Evolutionary conservation across 441 rosid species (phyloP), one percentile per base, ranked within the genome.

Genomic region (Arabidopsis lyrata): DNA sequence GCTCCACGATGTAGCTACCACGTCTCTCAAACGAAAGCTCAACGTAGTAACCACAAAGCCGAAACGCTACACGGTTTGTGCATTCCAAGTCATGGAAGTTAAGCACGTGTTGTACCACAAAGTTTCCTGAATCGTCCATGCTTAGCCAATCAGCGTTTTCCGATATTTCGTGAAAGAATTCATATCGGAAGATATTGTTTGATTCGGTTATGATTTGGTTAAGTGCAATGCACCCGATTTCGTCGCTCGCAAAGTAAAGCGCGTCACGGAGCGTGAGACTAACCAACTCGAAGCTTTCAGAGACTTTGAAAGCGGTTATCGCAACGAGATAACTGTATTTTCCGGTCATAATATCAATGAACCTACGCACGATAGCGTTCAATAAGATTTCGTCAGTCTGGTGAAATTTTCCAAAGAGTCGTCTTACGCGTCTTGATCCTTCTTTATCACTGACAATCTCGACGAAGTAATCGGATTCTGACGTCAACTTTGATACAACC

Each of bases 61-160:
- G 6, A n/a, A 36, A 11, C 64, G 64, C 44, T 36, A 59, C 24
- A 18, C 0, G 31, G 16, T 35, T 38, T 10, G n/a, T 41, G n/a
- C 6, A 13, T 41, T 13, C n/a, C 44, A 18, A 5, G 64, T 2
- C 10, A 14, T 3, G 31, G 15, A 59, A 39, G 3, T 38, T 36
- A 18, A 55, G 61, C 3, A 35, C 61, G 14, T 55, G 41, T 15
- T 55, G 64, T 38, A 16, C 47, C 11, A 36, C 64, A 39, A 59
- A 59, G 47, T 11, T 35, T 6, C 47, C 47, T 11, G 64, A 59
- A 59, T 35, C 31, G 47, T 59, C 64, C 64, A 59, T 59, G 47
- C 64, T 59, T 16, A 59, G 9, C 44, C 45, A 59, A 20, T 16
- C 29, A 59, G 32, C 31, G 47, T 59, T 39, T 1, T 59, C 31